Percentiles rank a stretch among this genome's conserved stretches.
These are phyloP conservation scores for Amniculicola lignicola DNA, from an alignment of 495 filamentous ascomycete species.

Conservation along the genomic window DNA sequence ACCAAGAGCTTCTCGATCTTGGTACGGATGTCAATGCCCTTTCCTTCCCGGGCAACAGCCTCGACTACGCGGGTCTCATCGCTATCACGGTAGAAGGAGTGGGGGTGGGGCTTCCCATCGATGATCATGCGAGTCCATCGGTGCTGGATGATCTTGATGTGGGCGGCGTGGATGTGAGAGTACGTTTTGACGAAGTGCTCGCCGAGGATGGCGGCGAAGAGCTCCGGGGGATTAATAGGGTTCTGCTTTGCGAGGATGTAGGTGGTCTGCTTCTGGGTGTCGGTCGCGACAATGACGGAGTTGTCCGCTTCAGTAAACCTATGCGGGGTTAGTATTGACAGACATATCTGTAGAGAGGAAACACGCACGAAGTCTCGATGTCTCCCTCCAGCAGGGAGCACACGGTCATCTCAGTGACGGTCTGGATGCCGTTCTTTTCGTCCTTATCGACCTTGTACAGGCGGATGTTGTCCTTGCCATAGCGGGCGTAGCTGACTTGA, in stretches of 20 bases:
- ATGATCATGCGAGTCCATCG: constrained; percentile 88
- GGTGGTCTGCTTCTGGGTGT: constrained; percentile 97
- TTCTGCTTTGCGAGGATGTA: constrained; percentile 92
- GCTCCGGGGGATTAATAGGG: constrained; percentile 88
- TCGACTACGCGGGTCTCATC: constrained; percentile 78
- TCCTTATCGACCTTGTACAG: constrained; percentile 89
- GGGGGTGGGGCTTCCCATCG: constrained; percentile 89
- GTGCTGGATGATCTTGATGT: constrained; percentile 78
- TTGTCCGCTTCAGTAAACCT: constrained; percentile 95
- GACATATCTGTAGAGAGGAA: not conserved
- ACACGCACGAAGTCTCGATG: constrained; percentile 81
- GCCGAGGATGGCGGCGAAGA: constrained; percentile 79
- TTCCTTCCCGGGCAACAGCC: constrained; percentile 45
- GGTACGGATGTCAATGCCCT: constrained; percentile 45
- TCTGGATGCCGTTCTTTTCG: constrained; percentile 66
- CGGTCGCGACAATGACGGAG: constrained; percentile 90
- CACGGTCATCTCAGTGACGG: constrained; percentile 92
- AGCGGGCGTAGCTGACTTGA: constrained; percentile 44
- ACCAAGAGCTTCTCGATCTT: constrained; percentile 80
- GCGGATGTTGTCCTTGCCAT: constrained; percentile 82
- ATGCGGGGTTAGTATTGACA: constrained; percentile 13
- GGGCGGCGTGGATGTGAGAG: constrained; percentile 76
- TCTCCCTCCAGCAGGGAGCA: constrained; percentile 85
- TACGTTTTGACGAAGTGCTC: constrained; percentile 87
- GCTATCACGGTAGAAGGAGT: constrained; percentile 90